Conservation (phyloP, 441 rosid species). For the Macaranga tanarius region DNA sequence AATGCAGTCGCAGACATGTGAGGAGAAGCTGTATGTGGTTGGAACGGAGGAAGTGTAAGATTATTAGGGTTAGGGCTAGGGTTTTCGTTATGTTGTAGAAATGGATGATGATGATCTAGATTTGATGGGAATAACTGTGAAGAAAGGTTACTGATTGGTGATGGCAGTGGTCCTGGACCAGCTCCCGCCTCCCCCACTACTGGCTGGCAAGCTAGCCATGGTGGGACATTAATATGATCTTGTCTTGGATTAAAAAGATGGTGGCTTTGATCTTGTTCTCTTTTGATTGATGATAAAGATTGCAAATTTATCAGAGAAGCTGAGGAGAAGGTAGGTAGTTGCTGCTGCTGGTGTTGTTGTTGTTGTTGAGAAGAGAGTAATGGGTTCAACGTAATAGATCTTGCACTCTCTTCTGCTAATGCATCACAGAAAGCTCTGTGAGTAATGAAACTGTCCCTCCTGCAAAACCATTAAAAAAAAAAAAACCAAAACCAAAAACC, state of each 20-base stretch:
- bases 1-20: slow-evolving; percentile 88
- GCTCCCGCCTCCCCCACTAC: slow-evolving; percentile 9
- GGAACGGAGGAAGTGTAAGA: slow-evolving; percentile 22
- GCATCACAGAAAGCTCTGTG: slow-evolving; percentile 67
- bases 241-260: slow-evolving; percentile 19
- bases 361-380: slow-evolving; percentile 27
- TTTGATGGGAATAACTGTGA: slow-evolving; percentile 29
- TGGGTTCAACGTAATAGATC: slow-evolving; percentile 33
- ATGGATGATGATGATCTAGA: slow-evolving; percentile 26
- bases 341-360: not conserved
- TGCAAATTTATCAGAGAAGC: slow-evolving; percentile 45
- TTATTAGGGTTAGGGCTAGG: slow-evolving; percentile 36
- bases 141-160: slow-evolving; percentile 31
- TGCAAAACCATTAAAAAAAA: slow-evolving; percentile 22
- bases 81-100: slow-evolving; percentile 25
- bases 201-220: slow-evolving; percentile 30
- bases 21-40: slow-evolving; percentile 26
- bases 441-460: slow-evolving; percentile 65
- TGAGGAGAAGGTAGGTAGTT: slow-evolving; percentile 22
- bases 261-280: slow-evolving; percentile 33
- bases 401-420: slow-evolving; percentile 52
- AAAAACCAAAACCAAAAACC: slow-evolving; percentile 16
- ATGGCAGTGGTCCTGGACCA: slow-evolving; percentile 25
- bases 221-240: slow-evolving; percentile 21
- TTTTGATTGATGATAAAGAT: slow-evolving; percentile 30